A percentile compares a stretch with the other conserved stretches of the same genome.
Evolutionary conservation across 371 early-diverging fungal genomes (phyloP).

Genomic region (Phascolomyces articulosus): DNA sequence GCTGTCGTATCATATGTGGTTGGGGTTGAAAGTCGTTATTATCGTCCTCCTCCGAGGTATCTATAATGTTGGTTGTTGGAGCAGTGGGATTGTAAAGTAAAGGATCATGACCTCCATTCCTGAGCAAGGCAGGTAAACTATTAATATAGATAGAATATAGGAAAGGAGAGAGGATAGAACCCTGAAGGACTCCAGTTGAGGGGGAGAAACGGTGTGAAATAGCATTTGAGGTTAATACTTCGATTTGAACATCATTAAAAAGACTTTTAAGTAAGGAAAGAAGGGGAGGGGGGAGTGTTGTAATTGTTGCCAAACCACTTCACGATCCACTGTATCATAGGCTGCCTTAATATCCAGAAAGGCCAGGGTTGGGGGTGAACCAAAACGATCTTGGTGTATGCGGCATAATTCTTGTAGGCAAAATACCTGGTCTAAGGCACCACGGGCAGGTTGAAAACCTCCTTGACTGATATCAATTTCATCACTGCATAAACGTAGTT

Average conservation of each 20-base stretch:
- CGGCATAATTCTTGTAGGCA: conserved; percentile 8
- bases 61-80: too few species aligned
- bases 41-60: neutral
- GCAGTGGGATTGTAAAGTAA: too few species aligned
- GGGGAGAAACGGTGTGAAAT: conserved; percentile 12
- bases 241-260: conserved; percentile 11
- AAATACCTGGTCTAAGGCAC: conserved; percentile 6
- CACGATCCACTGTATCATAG: conserved; percentile 21
- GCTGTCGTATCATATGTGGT: too few species aligned
- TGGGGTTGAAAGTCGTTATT: neutral
- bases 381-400: neutral
- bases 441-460: conserved; percentile 25
- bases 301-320: conserved; percentile 16
- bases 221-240: neutral
- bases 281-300: neutral
- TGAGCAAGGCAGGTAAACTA: conserved; percentile 8
- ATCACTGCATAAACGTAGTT: neutral
- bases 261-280: conserved; percentile 11
- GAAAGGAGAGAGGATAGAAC: conserved; percentile 25
- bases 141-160: conserved; percentile 34
- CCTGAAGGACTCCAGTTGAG: conserved; percentile 24
- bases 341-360: conserved; percentile 27
- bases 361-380: conserved; percentile 12
- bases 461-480: conserved; percentile 30
- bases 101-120: conserved; percentile 4